phyloP scores from a whole-genome alignment of 2,329 filamentous ascomycete species.

The Dryadomyces quercivorus region DNA sequence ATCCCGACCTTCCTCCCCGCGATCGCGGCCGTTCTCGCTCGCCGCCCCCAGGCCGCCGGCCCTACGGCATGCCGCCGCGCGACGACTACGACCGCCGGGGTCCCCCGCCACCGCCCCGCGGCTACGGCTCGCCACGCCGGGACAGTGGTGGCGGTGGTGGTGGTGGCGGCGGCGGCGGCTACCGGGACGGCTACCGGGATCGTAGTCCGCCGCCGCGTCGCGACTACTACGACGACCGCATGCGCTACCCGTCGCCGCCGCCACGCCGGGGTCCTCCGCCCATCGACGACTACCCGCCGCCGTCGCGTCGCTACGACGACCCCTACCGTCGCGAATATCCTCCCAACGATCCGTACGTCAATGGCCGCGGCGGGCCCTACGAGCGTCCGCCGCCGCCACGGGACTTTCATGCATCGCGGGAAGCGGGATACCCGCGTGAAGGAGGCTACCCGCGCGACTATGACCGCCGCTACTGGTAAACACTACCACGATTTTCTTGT shows the following conservation, averaged over 20 bases:
- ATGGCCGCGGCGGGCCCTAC: conserved; percentile 39
- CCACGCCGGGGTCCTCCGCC: conserved; percentile 42
- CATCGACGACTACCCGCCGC: conserved; percentile 63
- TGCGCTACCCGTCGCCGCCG: conserved; percentile 66
- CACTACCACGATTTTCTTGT: conserved; percentile 42
- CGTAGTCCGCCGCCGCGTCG: conserved; percentile 58
- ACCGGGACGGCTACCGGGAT: conserved; percentile 71
- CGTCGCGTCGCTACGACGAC: conserved; percentile 60
- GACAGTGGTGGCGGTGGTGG: background rate
- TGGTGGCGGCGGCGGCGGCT: conserved; percentile 15
- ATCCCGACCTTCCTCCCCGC: conserved; percentile 61
- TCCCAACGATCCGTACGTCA: conserved; percentile 48
- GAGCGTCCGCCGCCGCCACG: conserved; percentile 37
- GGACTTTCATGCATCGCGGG: conserved; percentile 21
- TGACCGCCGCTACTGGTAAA: conserved; percentile 27
- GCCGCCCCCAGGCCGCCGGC: conserved; percentile 46
- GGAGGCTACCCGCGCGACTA: conserved; percentile 26
- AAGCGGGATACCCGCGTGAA: conserved; percentile 28
- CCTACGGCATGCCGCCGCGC: conserved; percentile 47
- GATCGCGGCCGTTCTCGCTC: conserved; percentile 75
- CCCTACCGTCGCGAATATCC: conserved; percentile 62
- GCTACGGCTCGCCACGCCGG: conserved; percentile 67
- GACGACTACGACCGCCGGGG: conserved; percentile 80
- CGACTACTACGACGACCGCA: conserved; percentile 78
- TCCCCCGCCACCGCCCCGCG: conserved; percentile 45